A percentile compares a stretch with the other conserved stretches of the same genome.
phyloP scores from a whole-genome alignment of 2,329 filamentous ascomycete species.

The Monosporascus ibericus region DNA sequence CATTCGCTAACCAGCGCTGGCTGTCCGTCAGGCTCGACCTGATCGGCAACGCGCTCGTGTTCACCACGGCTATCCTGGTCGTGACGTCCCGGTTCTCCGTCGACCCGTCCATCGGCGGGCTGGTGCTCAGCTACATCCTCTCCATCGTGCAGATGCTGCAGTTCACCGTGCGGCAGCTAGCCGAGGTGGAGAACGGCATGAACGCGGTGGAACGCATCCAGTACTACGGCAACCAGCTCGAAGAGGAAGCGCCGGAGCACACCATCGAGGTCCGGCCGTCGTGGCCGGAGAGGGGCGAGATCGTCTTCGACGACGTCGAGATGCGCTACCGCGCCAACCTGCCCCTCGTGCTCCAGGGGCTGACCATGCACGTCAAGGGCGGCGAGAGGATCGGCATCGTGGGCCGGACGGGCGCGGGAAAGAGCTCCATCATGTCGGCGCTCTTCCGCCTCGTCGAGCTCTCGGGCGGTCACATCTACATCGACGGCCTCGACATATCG shows the following conservation, averaged over 20 bases:
- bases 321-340: slow-evolving; percentile 72
- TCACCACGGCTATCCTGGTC: slow-evolving; percentile 82
- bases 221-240: slow-evolving; percentile 81
- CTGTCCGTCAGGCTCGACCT: slow-evolving; percentile 77
- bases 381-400: slow-evolving; percentile 79
- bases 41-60: slow-evolving; percentile 79
- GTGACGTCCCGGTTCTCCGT: slow-evolving; percentile 87
- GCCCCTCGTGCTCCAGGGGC: slow-evolving; percentile 65
- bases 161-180: slow-evolving; percentile 87
- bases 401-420: slow-evolving; percentile 75
- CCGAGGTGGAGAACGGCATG: slow-evolving; percentile 97
- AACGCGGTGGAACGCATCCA: slow-evolving; percentile 89
- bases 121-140: slow-evolving; percentile 90
- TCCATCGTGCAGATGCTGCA: slow-evolving; percentile 93
- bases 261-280: slow-evolving; percentile 63
- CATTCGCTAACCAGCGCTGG: slow-evolving; percentile 94
- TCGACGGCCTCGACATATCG: slow-evolving; percentile 64
- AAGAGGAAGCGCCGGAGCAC: slow-evolving; percentile 82
- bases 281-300: slow-evolving; percentile 86
- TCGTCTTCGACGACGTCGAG: slow-evolving; percentile 66
- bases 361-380: slow-evolving; percentile 65
- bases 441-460: slow-evolving; percentile 71
- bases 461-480: slow-evolving; percentile 54
- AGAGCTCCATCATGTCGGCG: slow-evolving; percentile 77
- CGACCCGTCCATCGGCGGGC: slow-evolving; percentile 73